phyloP scores from a whole-genome alignment of 164 flowering plant genomes.

The Umbilicus rupestris region DNA sequence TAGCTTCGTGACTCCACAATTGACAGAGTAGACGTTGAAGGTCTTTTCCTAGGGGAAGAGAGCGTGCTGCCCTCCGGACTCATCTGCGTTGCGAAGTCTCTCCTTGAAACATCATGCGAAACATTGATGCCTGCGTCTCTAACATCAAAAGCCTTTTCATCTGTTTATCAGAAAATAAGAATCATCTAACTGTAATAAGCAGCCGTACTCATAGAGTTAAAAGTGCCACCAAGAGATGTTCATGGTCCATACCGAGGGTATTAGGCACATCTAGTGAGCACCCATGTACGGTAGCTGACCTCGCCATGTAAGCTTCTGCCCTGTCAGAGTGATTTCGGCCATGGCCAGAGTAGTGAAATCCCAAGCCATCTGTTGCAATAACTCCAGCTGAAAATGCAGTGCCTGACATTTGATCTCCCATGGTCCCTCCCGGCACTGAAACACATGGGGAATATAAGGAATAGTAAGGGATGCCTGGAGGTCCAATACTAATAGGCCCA shows the following conservation, averaged over 20 bases:
- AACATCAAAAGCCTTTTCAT: conserved; percentile 29
- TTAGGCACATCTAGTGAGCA: conserved; percentile 28
- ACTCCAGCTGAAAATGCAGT: conserved; percentile 72
- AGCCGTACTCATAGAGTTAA: too few species aligned
- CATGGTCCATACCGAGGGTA: too few species aligned
- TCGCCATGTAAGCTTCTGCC: conserved; percentile 56
- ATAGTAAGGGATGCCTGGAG: conserved; percentile 58
- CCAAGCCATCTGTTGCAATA: conserved; percentile 30
- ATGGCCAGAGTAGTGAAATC: conserved; percentile 19
- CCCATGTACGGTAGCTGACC: conserved; percentile 83
- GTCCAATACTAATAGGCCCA: conserved; percentile 64
- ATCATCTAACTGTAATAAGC: too few species aligned
- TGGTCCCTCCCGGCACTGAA: conserved; percentile 40
- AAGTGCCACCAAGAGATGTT: too few species aligned
- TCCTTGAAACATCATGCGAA: conserved; percentile 58
- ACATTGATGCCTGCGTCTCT: conserved; percentile 45
- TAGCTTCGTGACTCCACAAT: not conserved
- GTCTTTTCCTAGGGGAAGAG: conserved; percentile 49
- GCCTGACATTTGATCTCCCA: conserved; percentile 26
- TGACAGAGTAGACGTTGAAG: not conserved
- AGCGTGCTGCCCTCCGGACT: conserved; percentile 63
- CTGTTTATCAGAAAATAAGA: conserved; percentile 21
- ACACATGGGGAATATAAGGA: conserved; percentile 52
- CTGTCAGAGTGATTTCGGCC: conserved; percentile 21
- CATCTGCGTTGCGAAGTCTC: conserved; percentile 98